phyloP scores from a whole-genome alignment of 148 eudicot genomes.

The Salicornia ramosissima region DNA sequence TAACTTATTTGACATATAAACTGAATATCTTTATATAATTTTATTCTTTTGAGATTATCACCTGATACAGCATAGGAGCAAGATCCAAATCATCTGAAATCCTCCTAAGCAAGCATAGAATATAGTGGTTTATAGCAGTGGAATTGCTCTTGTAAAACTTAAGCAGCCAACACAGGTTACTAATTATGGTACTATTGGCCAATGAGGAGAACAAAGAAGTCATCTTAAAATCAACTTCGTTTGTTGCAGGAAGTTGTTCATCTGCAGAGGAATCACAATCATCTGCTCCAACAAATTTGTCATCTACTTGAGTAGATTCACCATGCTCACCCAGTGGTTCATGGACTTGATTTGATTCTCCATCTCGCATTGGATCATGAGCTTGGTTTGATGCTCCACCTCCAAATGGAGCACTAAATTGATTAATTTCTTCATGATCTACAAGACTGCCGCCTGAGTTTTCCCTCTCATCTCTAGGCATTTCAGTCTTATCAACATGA shows the following conservation, averaged over 20 bases:
- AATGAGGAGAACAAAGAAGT: slow-evolving; percentile 69
- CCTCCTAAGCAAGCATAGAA: slow-evolving; percentile 61
- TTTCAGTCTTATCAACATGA: slow-evolving; percentile 30
- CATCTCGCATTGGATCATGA: not conserved
- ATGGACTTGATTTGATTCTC: not conserved
- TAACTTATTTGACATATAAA: not conserved
- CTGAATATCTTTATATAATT: not conserved
- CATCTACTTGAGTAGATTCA: slow-evolving; percentile 32
- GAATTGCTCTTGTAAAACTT: slow-evolving; percentile 82
- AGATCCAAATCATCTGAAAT: slow-evolving; percentile 94
- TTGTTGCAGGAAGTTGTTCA: slow-evolving; percentile 48
- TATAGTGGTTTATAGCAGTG: slow-evolving; percentile 69
- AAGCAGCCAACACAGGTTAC: slow-evolving; percentile 84
- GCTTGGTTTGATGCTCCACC: not conserved
- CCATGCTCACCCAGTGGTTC: slow-evolving; percentile 31
- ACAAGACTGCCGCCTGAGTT: slow-evolving; percentile 24
- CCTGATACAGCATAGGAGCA: slow-evolving; percentile 98
- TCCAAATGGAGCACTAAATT: slow-evolving; percentile 2
- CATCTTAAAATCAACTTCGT: slow-evolving; percentile 83
- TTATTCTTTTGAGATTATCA: slow-evolving; percentile 19
- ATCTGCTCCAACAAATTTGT: slow-evolving; percentile 36
- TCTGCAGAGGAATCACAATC: slow-evolving; percentile 60
- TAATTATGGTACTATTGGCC: slow-evolving; percentile 52
- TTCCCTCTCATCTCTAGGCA: slow-evolving; percentile 25
- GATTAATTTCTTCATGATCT: slow-evolving; percentile 28